Percentiles rank a stretch among this genome's conserved stretches.
phyloP scores from a whole-genome alignment of 768 basidiomycete species.

The Leccinum boreale region DNA sequence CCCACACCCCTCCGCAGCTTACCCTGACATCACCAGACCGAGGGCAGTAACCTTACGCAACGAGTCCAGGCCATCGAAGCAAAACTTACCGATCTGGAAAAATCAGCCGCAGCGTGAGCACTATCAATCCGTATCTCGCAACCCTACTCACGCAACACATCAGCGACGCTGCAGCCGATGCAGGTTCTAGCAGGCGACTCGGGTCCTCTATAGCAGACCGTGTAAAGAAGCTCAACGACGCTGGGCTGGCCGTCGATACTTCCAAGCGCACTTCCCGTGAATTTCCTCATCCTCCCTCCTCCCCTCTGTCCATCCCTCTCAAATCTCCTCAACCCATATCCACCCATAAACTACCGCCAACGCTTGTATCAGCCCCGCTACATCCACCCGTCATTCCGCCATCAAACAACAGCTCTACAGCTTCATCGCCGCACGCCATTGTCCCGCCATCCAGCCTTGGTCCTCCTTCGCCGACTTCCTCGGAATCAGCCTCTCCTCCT shows the following conservation, averaged over 20 bases:
- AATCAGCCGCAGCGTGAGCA: slow-evolving; percentile 30
- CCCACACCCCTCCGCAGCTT: slow-evolving; percentile 7
- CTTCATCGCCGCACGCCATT: slow-evolving; percentile 57
- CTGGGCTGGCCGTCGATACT: slow-evolving; percentile 60
- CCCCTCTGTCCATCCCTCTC: slow-evolving; percentile 21
- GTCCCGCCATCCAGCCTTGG: slow-evolving; percentile 71
- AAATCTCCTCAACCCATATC: slow-evolving; percentile 30
- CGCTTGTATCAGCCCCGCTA: slow-evolving; percentile 29
- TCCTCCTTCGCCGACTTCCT: slow-evolving; percentile 72
- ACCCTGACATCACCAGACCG: slow-evolving; percentile 29
- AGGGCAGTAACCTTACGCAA: slow-evolving; percentile 36
- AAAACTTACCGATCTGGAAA: slow-evolving; percentile 45
- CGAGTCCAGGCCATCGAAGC: slow-evolving; percentile 45
- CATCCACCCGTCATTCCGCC: slow-evolving; percentile 17
- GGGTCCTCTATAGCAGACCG: slow-evolving; percentile 82
- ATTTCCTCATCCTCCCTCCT: slow-evolving; percentile 37
- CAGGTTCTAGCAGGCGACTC: slow-evolving; percentile 39
- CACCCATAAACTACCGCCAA: slow-evolving; percentile 40
- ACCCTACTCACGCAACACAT: slow-evolving; percentile 9
- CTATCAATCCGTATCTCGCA: slow-evolving; percentile 7
- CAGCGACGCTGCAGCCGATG: slow-evolving; percentile 20
- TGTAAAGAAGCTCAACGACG: slow-evolving; percentile 68
- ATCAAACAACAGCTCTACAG: slow-evolving; percentile 30
- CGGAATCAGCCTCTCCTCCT: slow-evolving; percentile 62
- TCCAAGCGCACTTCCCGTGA: slow-evolving; percentile 61